Conservation (phyloP, 352 stramenopile genomes). For the Globisporangium nagaii region DNA sequence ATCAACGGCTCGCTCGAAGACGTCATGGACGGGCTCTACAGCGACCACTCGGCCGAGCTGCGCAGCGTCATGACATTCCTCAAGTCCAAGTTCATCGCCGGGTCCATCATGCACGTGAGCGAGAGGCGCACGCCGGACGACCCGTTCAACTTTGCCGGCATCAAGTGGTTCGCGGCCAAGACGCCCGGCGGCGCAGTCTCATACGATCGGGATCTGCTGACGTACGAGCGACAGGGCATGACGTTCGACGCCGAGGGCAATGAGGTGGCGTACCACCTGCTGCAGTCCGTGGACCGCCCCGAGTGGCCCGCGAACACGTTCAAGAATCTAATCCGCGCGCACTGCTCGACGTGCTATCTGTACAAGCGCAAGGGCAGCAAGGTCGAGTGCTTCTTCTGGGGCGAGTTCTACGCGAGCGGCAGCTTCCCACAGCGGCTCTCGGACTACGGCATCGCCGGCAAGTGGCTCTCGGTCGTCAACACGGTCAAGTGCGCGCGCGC, state of each 20-base stretch:
- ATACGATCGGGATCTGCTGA: conserved; percentile 37
- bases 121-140: conserved; percentile 22
- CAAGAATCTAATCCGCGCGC: conserved; percentile 21
- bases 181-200: conserved; percentile 17
- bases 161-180: conserved; percentile 37
- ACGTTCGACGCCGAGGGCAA: conserved; percentile 24
- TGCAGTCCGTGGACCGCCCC: conserved; percentile 36
- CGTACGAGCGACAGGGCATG: conserved; percentile 42
- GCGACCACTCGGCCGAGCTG: conserved; percentile 32
- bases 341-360: conserved; percentile 29
- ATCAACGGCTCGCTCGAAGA: conserved; percentile 35
- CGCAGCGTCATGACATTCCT: conserved; percentile 31
- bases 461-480: conserved; percentile 29
- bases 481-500: conserved; percentile 21
- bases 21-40: conserved; percentile 38
- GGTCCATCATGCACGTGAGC: conserved; percentile 27
- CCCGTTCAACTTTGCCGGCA: conserved; percentile 32
- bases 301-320: conserved; percentile 20
- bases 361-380: conserved; percentile 10
- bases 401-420: conserved; percentile 25
- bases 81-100: conserved; percentile 23
- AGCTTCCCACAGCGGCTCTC: conserved; percentile 23
- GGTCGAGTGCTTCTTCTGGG: conserved; percentile 30
- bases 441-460: conserved; percentile 26
- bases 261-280: conserved; percentile 33